Conservation (phyloP, 2,329 filamentous ascomycete species). For the Paecilomyces niveus region DNA sequence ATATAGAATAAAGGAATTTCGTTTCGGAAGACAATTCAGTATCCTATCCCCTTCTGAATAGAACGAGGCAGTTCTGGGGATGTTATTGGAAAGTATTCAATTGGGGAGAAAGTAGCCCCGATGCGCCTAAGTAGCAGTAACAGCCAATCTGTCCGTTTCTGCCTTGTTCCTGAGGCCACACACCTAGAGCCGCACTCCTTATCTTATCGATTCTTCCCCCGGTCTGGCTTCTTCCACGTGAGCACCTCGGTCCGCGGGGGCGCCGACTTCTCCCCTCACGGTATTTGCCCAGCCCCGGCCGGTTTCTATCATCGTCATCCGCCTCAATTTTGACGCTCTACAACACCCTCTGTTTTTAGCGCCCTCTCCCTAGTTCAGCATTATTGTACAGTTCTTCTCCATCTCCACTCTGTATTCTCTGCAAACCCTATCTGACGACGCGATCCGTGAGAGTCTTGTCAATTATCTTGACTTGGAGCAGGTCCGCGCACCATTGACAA, state of each 20-base stretch:
- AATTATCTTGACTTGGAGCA: neutral
- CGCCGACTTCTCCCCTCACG: conserved; percentile 14
- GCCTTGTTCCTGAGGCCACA: conserved; percentile 1
- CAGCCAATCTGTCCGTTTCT: conserved; percentile 20
- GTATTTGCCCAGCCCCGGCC: neutral
- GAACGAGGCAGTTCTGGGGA: neutral
- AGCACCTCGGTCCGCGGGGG: conserved; percentile 5
- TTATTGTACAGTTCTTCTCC: conserved; percentile 1
- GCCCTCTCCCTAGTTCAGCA: conserved; percentile 16
- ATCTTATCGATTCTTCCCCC: conserved; percentile 18
- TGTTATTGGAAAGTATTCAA: neutral
- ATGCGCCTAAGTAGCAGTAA: conserved; percentile 10
- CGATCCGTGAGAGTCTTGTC: neutral
- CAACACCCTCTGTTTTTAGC: conserved; percentile 11
- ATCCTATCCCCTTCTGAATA: neutral
- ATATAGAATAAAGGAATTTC: neutral
- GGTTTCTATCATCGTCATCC: conserved; percentile 3
- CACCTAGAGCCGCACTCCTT: conserved; percentile 12
- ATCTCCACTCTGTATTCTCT: neutral
- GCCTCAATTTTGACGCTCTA: neutral
- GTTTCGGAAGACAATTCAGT: neutral
- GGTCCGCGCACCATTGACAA: neutral
- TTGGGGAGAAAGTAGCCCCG: neutral
- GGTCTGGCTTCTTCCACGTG: conserved; percentile 10
- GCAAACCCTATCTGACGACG: neutral